A percentile compares a stretch with the other conserved stretches of the same genome.
These are phyloP conservation scores for Moesziomyces globuligerus DNA, from an alignment of 1,284 basidiomycete genomes.

Conservation along the genomic window DNA sequence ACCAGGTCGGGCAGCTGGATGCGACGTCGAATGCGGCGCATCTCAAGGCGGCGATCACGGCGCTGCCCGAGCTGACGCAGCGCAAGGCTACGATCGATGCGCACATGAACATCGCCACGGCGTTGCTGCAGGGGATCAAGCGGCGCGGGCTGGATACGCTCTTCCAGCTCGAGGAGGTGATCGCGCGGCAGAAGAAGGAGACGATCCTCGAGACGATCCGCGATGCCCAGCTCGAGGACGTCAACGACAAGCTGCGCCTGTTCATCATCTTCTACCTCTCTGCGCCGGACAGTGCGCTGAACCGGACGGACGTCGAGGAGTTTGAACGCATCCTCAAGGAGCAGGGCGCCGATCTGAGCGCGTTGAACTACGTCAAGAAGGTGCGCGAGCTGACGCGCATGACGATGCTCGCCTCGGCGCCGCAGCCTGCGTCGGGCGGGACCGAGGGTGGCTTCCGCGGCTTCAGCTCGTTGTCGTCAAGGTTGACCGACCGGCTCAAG, in stretches of 20 bases:
- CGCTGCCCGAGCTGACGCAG: conserved; percentile 95
- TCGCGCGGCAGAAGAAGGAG: conserved; percentile 72
- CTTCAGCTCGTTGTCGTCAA: conserved; percentile 80
- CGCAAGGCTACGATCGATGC: conserved; percentile 96
- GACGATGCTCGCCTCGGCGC: conserved; percentile 84
- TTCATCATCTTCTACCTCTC: conserved; percentile 94
- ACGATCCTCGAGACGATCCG: conserved; percentile 80
- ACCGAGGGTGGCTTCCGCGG: conserved; percentile 81
- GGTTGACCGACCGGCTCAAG: conserved; percentile 83
- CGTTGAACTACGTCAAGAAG: conserved; percentile 91
- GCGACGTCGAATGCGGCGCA: conserved; percentile 93
- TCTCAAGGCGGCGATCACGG: conserved; percentile 96
- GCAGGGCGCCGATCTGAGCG: conserved; percentile 78
- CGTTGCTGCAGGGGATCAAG: conserved; percentile 94
- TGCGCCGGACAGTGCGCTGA: conserved; percentile 79
- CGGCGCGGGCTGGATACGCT: conserved; percentile 92
- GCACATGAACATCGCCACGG: conserved; percentile 99
- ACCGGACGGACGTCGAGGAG: conserved; percentile 86
- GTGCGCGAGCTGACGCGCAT: conserved; percentile 95
- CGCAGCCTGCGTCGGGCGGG: conserved; percentile 69
- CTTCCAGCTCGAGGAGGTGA: conserved; percentile 94
- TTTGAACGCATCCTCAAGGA: conserved; percentile 72
- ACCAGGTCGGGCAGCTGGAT: conserved; percentile 78
- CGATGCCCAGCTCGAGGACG: conserved; percentile 67
- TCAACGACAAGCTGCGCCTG: conserved; percentile 86